Conservation (phyloP, 768 basidiomycete genomes). For the Phaffia australis region DNA sequence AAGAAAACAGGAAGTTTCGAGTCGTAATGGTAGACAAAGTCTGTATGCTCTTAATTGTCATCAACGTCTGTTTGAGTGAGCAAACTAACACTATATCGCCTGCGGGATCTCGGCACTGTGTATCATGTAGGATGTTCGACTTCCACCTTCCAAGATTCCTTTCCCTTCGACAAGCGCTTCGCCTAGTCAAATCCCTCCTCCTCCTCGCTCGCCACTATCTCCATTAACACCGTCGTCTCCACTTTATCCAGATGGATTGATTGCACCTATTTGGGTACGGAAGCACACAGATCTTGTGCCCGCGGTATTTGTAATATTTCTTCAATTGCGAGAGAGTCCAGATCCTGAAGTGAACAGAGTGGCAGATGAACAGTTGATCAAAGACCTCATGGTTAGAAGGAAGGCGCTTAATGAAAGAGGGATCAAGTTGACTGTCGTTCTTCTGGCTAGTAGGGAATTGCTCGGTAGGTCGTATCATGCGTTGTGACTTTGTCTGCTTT, state of each 20-base stretch:
- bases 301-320: conserved; percentile 83
- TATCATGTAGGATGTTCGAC: conserved; percentile 50
- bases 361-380: conserved; percentile 63
- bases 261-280: conserved; percentile 95
- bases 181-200: conserved; percentile 11
- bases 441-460: conserved; percentile 77
- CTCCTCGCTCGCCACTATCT: conserved; percentile 63
- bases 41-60: conserved; percentile 26
- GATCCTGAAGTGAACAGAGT: conserved; percentile 52
- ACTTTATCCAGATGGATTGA: conserved; percentile 83
- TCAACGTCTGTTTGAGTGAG: neutral
- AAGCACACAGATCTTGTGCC: conserved; percentile 89
- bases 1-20: conserved; percentile 48
- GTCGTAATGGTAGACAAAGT: conserved; percentile 73
- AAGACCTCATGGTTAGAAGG: conserved; percentile 69
- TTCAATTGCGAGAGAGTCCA: conserved; percentile 62
- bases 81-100: neutral
- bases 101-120: neutral
- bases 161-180: conserved; percentile 45
- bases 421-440: conserved; percentile 86
- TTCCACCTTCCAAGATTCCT: conserved; percentile 72
- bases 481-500: neutral
- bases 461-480: conserved; percentile 50
- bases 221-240: conserved; percentile 81
- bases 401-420: conserved; percentile 68